Evolutionary conservation across 2,329 filamentous ascomycete genomes (phyloP).

Genomic region (Colletotrichum filicis): DNA sequence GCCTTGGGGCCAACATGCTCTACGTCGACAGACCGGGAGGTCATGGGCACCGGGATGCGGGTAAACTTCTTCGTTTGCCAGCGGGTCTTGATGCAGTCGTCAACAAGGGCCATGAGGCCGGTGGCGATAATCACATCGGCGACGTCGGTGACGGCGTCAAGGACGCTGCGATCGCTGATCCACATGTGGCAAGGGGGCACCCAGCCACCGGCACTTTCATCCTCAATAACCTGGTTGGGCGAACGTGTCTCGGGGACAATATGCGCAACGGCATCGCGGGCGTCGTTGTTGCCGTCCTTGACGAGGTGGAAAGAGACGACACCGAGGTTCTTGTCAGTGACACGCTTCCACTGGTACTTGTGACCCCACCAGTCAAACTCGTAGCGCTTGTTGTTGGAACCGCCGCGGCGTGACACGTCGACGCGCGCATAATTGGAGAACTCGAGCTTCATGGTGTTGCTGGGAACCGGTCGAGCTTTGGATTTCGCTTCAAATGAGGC

Average conservation of each 20-base stretch:
- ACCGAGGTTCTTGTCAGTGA: slow-evolving; percentile 73
- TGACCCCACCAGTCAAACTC: slow-evolving; percentile 95
- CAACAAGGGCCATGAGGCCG: slow-evolving; percentile 88
- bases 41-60: slow-evolving; percentile 49
- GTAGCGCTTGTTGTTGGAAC: slow-evolving; percentile 78
- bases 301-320: slow-evolving; percentile 84
- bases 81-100: slow-evolving; percentile 87
- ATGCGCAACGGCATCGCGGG: slow-evolving; percentile 73
- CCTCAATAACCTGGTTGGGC: slow-evolving; percentile 74
- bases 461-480: slow-evolving; percentile 60
- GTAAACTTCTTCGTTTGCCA: slow-evolving; percentile 68
- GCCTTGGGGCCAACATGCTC: slow-evolving; percentile 43
- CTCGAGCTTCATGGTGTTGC: slow-evolving; percentile 87
- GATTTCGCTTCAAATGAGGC: slow-evolving; percentile 47
- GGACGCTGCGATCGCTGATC: slow-evolving; percentile 80
- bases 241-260: slow-evolving; percentile 85
- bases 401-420: slow-evolving; percentile 78
- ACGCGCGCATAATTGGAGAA: slow-evolving; percentile 98
- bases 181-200: slow-evolving; percentile 91
- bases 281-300: slow-evolving; percentile 67
- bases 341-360: slow-evolving; percentile 85
- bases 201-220: slow-evolving; percentile 86
- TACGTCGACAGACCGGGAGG: slow-evolving; percentile 44
- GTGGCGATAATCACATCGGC: slow-evolving; percentile 91
- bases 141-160: slow-evolving; percentile 79